Conservation (phyloP, 1,284 basidiomycete genomes). For the Trametes polyzona region DNA sequence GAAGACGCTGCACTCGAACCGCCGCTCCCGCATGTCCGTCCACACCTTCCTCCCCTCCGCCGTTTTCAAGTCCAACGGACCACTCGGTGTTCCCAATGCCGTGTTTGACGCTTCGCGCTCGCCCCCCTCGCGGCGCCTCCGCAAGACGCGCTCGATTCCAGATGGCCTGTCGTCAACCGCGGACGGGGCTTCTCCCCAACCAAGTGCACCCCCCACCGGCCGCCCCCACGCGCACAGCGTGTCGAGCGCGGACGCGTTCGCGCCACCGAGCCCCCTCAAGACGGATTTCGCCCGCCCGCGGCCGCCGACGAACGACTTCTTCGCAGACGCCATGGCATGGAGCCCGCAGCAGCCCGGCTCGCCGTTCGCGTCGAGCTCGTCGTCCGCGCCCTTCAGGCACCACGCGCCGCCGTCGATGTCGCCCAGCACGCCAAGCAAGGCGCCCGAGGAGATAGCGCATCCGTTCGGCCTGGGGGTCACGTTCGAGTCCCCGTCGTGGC, state of each 20-base stretch:
- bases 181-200: constrained; percentile 24
- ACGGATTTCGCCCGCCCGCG: neutral
- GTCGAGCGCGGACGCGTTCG: constrained; percentile 67
- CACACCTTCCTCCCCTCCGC: constrained; percentile 59
- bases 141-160: constrained; percentile 74
- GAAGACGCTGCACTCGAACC: constrained; percentile 38
- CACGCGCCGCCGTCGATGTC: constrained; percentile 8
- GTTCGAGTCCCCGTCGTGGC: constrained; percentile 62
- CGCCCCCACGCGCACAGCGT: constrained; percentile 79
- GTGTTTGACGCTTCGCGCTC: constrained; percentile 33
- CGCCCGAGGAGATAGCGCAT: constrained; percentile 40
- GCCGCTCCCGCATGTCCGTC: constrained; percentile 70
- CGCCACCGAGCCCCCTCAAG: constrained; percentile 28
- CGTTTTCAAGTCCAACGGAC: constrained; percentile 49
- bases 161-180: constrained; percentile 37
- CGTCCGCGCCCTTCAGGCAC: constrained; percentile 32
- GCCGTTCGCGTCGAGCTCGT: constrained; percentile 41
- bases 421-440: constrained; percentile 16
- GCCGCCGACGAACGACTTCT: constrained; percentile 52
- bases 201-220: constrained; percentile 41
- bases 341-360: constrained; percentile 38
- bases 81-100: constrained; percentile 29
- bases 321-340: constrained; percentile 71
- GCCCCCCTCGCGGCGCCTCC: constrained; percentile 51
- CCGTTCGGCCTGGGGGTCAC: constrained; percentile 69